Evolutionary conservation across 2,329 filamentous ascomycete genomes (phyloP), one percentile per base, ranked within the genome.

Genomic region (Pseudogymnoascus sp.): DNA sequence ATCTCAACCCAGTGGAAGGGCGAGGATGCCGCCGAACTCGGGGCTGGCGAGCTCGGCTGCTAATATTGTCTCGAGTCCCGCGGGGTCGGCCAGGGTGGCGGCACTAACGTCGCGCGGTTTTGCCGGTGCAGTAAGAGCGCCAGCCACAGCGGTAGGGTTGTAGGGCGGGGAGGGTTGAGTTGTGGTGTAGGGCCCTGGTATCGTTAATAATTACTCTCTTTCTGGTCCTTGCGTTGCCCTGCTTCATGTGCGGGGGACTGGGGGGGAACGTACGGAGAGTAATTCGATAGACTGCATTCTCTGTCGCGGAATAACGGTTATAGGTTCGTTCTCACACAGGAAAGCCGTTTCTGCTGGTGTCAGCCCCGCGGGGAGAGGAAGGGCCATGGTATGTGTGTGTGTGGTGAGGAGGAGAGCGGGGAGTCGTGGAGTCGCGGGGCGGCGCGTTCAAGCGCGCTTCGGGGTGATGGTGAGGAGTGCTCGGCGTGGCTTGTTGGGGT

Each of bases 1-100:
- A 97, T 78, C 76, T 97, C 95, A 43, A 96, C 83, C 93, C 93
- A 99, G 78, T 97, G 93, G 73, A 96, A 97, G 0, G 95, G 95
- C n/a, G 33, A 99, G 79, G 12, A 87, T 85, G 41, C 86, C 85
- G 1, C 90, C 89, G 78, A 96, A 96, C 59, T 86, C 84, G 14
- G 83, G 83, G 67, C 86, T 77, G 58, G 88, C 86, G 28, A 88
- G 95, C 72, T 99, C 95, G 70, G 89, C 82, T 63, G 90, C 83
- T 65, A 97, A 85, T 65, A 97, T 89, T 8, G 88, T 81, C 65
- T 85, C 81, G 4, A 99, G 86, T 3, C 90, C 89, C 65, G 87
- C 80, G 0, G 89, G 83, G 89, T 86, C 6, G 99, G 85, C 95
- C 95, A 99, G 14, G 91, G 82, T 7, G 95, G 95, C 0, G 95